Evolutionary conservation across 345 rosid species (phyloP).

Genomic region (Bretschneidera sinensis): DNA sequence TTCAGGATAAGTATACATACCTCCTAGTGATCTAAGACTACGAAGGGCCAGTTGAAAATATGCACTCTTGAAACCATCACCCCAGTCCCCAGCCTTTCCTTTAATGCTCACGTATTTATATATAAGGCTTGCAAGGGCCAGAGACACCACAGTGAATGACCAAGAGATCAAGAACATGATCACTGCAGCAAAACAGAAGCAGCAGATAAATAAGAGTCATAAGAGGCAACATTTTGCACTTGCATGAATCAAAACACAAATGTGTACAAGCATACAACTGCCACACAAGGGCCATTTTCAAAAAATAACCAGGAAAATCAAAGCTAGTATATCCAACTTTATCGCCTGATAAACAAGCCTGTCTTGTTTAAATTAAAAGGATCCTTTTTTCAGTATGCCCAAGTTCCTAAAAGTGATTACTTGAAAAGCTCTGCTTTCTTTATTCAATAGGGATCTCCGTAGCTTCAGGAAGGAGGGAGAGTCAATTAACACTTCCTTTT

Average conservation of each 20-base stretch:
- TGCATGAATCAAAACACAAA: constrained; percentile 11
- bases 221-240: background rate
- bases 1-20: constrained; percentile 28
- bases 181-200: constrained; percentile 55
- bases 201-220: constrained; percentile 17
- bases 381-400: background rate
- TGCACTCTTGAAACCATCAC: constrained; percentile 99
- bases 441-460: background rate
- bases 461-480: background rate
- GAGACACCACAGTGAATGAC: constrained; percentile 88
- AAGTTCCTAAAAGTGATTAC: background rate
- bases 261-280: background rate
- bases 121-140: constrained; percentile 96
- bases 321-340: background rate
- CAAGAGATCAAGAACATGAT: constrained; percentile 99
- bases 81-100: constrained; percentile 99
- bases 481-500: too few species aligned
- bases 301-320: too few species aligned
- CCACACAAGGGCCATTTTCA: background rate
- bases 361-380: background rate
- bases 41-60: constrained; percentile 98
- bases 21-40: constrained; percentile 98
- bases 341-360: background rate
- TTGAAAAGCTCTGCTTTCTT: background rate
- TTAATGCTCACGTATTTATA: constrained; percentile 93